phyloP scores from a whole-genome alignment of 768 basidiomycete species.

The Russula foetens region DNA sequence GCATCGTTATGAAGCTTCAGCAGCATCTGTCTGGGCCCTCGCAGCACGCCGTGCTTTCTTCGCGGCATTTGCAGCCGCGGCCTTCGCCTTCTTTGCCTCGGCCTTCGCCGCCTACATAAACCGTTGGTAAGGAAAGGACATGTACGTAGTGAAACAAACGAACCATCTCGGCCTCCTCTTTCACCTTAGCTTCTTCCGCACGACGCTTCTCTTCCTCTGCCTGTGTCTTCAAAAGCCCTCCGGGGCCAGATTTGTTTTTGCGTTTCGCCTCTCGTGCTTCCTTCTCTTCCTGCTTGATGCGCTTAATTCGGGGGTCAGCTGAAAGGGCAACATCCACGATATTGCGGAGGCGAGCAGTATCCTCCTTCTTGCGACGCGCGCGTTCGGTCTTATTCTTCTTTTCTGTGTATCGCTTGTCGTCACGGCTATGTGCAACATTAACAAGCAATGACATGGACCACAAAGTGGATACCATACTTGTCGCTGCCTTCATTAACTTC shows the following conservation, averaged over 20 bases:
- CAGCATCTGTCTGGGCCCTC: conserved; percentile 44
- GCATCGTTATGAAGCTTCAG: conserved; percentile 4
- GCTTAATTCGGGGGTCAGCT: conserved; percentile 91
- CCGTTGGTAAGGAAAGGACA: background rate
- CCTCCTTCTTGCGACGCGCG: conserved; percentile 93
- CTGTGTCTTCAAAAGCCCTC: conserved; percentile 41
- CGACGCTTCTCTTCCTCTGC: conserved; percentile 52
- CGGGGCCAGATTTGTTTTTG: conserved; percentile 40
- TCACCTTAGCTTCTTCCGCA: conserved; percentile 63
- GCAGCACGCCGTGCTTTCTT: conserved; percentile 78
- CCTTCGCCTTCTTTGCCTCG: conserved; percentile 78
- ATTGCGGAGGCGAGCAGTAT: conserved; percentile 79
- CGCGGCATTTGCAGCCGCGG: conserved; percentile 80
- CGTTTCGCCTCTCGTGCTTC: conserved; percentile 91
- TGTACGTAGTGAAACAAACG: conserved; percentile 7
- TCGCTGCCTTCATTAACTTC: conserved; percentile 98
- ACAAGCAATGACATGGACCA: background rate
- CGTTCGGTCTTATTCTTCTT: conserved; percentile 99
- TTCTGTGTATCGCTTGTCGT: conserved; percentile 97
- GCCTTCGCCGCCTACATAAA: conserved; percentile 43
- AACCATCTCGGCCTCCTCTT: conserved; percentile 83
- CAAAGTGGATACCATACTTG: conserved; percentile 43
- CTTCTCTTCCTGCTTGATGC: conserved; percentile 95
- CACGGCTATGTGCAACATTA: conserved; percentile 49
- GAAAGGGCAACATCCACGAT: conserved; percentile 81